phyloP scores from a whole-genome alignment of 2,329 filamentous ascomycete species.

The Xylaria arbuscula region DNA sequence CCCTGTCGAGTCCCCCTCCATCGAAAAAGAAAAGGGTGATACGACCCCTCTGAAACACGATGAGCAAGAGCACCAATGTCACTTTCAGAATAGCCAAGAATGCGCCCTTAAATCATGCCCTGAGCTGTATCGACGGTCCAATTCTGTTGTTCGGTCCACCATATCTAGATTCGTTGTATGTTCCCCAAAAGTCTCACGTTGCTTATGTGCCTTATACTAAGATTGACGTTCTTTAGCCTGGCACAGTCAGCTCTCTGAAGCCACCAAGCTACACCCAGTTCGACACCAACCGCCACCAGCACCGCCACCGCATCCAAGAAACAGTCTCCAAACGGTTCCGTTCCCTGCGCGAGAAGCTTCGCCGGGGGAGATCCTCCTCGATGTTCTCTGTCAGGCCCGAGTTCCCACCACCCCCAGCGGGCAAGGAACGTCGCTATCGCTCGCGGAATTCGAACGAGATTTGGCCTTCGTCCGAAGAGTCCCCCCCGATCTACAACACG shows the following conservation, averaged over 20 bases:
- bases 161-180: constrained; percentile 29
- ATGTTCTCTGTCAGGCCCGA: constrained; percentile 46
- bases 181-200: background rate
- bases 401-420: constrained; percentile 43
- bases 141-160: constrained; percentile 4
- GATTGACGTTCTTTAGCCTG: constrained; percentile 34
- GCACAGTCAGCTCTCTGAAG: constrained; percentile 26
- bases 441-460: constrained; percentile 47
- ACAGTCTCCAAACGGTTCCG: constrained; percentile 41
- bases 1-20: constrained; percentile 17
- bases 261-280: constrained; percentile 38
- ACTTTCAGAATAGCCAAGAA: constrained; percentile 33
- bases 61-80: constrained; percentile 31
- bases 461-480: constrained; percentile 48
- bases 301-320: constrained; percentile 37
- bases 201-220: background rate
- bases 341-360: constrained; percentile 41
- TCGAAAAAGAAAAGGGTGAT: constrained; percentile 14
- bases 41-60: constrained; percentile 24
- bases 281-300: constrained; percentile 34
- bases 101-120: constrained; percentile 46
- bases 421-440: constrained; percentile 45
- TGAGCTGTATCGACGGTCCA: constrained; percentile 42
- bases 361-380: constrained; percentile 43
- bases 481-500: constrained; percentile 47